phyloP scores from a whole-genome alignment of 164 flowering plant genomes.

The Piper betle region DNA sequence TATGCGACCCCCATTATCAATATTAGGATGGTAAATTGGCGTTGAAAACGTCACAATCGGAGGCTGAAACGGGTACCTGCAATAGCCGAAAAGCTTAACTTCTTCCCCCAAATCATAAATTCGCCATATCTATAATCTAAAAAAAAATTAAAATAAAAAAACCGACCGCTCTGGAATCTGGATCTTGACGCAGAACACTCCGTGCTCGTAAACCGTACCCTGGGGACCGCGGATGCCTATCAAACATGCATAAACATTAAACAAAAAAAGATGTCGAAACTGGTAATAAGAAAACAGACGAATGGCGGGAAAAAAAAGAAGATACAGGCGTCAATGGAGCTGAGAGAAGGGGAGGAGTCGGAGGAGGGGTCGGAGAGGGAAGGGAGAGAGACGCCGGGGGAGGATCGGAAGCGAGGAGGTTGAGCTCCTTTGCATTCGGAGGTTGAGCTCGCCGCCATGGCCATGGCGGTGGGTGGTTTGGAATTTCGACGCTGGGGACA shows the following conservation, averaged over 20 bases:
- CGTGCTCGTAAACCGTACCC: conserved; percentile 61
- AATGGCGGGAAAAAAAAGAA: background rate
- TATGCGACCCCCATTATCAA: conserved; percentile 80
- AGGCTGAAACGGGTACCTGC: conserved; percentile 88
- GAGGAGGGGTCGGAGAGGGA: conserved; percentile 21
- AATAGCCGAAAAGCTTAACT: conserved; percentile 1
- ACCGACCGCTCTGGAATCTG: conserved; percentile 74
- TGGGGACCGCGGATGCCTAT: conserved; percentile 75
- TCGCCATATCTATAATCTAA: background rate
- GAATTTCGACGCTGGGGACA: too few relatives aligned
- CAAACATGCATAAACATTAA: background rate
- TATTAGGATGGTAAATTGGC: conserved; percentile 85
- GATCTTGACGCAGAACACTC: conserved; percentile 52
- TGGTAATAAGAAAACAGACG: background rate
- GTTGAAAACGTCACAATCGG: conserved; percentile 71
- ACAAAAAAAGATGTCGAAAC: background rate
- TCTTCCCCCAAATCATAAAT: background rate
- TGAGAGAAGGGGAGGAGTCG: conserved; percentile 20
- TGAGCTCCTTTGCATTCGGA: conserved; percentile 10
- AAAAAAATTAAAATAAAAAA: background rate
- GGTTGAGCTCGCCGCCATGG: conserved; percentile 50
- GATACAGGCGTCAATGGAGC: conserved; percentile 44
- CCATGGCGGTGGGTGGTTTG: conserved; percentile 20
- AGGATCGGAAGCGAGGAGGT: conserved; percentile 69
- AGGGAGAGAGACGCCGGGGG: conserved; percentile 73